Evolutionary conservation across 345 rosid genomes (phyloP).

Genomic region (Litchi chinensis): DNA sequence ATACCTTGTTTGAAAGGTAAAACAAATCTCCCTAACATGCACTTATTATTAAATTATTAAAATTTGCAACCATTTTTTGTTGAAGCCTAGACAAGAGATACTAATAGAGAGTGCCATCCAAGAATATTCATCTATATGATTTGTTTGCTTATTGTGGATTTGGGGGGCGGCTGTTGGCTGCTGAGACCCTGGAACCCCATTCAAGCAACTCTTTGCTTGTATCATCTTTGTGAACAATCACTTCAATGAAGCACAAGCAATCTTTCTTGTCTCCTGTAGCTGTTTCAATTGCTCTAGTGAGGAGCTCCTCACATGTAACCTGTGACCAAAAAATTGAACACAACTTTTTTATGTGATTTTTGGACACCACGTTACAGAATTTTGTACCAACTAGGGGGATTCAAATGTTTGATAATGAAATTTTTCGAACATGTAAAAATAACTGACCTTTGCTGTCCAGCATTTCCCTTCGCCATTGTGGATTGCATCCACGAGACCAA

Average conservation of each 20-base stretch:
- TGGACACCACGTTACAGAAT: not conserved
- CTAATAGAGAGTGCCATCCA: not conserved
- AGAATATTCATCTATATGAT: not conserved
- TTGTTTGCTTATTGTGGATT: slow-evolving; percentile 40
- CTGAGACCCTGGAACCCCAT: slow-evolving; percentile 59
- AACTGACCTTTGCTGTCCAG: slow-evolving; percentile 41
- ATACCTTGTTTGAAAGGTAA: not conserved
- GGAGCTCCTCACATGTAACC: slow-evolving; percentile 44
- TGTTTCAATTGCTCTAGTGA: slow-evolving; percentile 39
- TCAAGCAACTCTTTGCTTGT: slow-evolving; percentile 56
- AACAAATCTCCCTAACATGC: not conserved
- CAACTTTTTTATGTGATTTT: not conserved
- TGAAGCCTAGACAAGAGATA: not conserved
- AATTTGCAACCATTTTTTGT: not conserved
- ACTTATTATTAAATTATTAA: not conserved
- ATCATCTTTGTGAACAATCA: slow-evolving; percentile 57
- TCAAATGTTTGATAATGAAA: too few species aligned
- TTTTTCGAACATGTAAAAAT: not conserved
- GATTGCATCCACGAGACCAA: slow-evolving; percentile 38
- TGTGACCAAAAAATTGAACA: not conserved
- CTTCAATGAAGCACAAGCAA: slow-evolving; percentile 56
- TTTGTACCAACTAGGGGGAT: not conserved
- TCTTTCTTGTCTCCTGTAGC: slow-evolving; percentile 44
- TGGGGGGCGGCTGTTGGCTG: slow-evolving; percentile 56
- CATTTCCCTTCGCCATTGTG: slow-evolving; percentile 43